phyloP scores from a whole-genome alignment of 2,329 filamentous ascomycete genomes.

The Ceratocystis cacaofunesta region DNA sequence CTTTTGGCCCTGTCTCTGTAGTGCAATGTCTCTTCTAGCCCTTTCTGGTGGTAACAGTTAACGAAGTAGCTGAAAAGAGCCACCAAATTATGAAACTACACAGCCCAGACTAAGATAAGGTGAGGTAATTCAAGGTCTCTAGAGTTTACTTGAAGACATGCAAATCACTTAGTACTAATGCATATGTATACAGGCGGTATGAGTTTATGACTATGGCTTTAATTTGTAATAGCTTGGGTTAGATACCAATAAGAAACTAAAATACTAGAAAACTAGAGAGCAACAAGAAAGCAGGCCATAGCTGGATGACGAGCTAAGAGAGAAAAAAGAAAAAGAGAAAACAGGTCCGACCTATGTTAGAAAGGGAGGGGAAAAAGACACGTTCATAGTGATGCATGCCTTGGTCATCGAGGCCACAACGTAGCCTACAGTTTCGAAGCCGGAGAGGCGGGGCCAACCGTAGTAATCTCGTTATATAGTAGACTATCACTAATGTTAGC shows the following conservation, averaged over 20 bases:
- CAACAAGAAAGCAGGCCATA: not conserved
- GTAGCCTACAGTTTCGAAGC: slow-evolving; percentile 47
- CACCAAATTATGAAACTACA: not conserved
- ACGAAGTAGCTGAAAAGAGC: not conserved
- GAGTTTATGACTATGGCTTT: not conserved
- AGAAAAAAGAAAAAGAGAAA: not conserved
- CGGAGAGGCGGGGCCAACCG: slow-evolving; percentile 44
- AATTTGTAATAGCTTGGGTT: not conserved
- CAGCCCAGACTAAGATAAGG: not conserved
- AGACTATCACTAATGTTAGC: slow-evolving; percentile 36
- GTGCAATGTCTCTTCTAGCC: not conserved
- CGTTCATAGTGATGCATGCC: not conserved
- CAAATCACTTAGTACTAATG: not conserved
- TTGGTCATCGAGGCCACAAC: not conserved
- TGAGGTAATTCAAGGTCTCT: not conserved
- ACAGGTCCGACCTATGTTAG: not conserved
- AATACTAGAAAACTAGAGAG: not conserved
- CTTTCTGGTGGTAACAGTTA: not conserved
- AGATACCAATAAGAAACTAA: not conserved
- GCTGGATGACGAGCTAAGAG: not conserved
- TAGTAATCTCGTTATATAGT: slow-evolving; percentile 77
- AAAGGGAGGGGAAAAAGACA: not conserved
- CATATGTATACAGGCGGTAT: not conserved
- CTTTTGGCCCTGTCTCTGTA: not conserved
- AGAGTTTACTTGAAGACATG: not conserved